A percentile compares a stretch with the other conserved stretches of the same genome.
Evolutionary conservation across 768 basidiomycete genomes (phyloP).

Genomic region (Exsudoporus frostii): DNA sequence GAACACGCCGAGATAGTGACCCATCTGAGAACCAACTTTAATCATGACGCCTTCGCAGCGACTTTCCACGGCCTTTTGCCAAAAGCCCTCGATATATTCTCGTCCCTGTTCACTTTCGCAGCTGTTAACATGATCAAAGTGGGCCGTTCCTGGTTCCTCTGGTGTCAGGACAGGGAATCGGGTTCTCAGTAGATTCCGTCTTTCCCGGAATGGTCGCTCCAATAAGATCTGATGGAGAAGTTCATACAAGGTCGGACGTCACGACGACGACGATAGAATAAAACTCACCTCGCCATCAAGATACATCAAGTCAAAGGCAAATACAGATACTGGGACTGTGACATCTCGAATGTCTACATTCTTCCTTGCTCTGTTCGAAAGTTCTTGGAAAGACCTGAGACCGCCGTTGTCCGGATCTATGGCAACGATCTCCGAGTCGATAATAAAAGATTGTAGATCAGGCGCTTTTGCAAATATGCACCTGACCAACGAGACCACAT

Average conservation of each 20-base stretch:
- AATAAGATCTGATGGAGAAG: slow-evolving; percentile 55
- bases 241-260: neutral
- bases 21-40: slow-evolving; percentile 49
- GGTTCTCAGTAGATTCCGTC: slow-evolving; percentile 61
- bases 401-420: slow-evolving; percentile 61
- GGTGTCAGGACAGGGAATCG: slow-evolving; percentile 56
- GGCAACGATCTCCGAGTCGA: slow-evolving; percentile 88
- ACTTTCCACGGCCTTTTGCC: slow-evolving; percentile 68
- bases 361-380: slow-evolving; percentile 82
- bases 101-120: slow-evolving; percentile 62
- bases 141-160: slow-evolving; percentile 46
- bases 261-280: neutral
- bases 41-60: slow-evolving; percentile 94
- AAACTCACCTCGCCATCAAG: slow-evolving; percentile 70
- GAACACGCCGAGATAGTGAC: neutral
- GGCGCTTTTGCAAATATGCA: slow-evolving; percentile 44
- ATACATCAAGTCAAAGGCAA: slow-evolving; percentile 87
- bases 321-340: slow-evolving; percentile 77
- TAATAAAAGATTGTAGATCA: slow-evolving; percentile 58
- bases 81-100: slow-evolving; percentile 69
- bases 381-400: slow-evolving; percentile 79
- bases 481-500: slow-evolving; percentile 60
- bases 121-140: slow-evolving; percentile 71
- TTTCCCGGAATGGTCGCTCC: slow-evolving; percentile 62
- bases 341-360: slow-evolving; percentile 75